phyloP scores from a whole-genome alignment of 768 basidiomycete genomes.

The Trametopsis cervina region DNA sequence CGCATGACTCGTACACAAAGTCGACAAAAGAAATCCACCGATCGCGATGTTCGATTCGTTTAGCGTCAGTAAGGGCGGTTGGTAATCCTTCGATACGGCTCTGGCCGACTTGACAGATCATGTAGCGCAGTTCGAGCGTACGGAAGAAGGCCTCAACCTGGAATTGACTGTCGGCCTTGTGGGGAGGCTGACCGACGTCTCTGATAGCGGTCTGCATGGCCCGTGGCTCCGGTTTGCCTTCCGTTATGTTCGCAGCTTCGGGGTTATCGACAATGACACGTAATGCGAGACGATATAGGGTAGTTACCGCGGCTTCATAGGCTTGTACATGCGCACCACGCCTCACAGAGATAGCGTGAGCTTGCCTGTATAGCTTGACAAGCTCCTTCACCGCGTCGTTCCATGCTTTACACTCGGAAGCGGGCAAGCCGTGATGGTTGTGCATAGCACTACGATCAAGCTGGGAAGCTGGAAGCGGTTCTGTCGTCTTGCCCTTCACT shows the following conservation, averaged over 20 bases:
- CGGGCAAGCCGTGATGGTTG: conserved; percentile 26
- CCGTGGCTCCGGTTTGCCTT: conserved; percentile 31
- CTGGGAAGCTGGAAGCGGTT: not conserved
- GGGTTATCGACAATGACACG: conserved; percentile 26
- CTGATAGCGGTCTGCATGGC: conserved; percentile 46
- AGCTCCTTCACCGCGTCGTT: conserved; percentile 28
- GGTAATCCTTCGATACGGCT: conserved; percentile 32
- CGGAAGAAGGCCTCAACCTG: conserved; percentile 54
- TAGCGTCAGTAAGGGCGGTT: conserved; percentile 11
- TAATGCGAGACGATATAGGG: conserved; percentile 43
- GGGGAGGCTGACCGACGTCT: conserved; percentile 50
- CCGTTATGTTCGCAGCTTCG: conserved; percentile 13
- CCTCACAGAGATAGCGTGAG: conserved; percentile 33
- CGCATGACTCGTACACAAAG: conserved; percentile 30
- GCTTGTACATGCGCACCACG: conserved; percentile 52
- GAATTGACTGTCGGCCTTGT: conserved; percentile 53
- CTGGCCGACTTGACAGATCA: conserved; percentile 38
- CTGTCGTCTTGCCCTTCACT: not conserved
- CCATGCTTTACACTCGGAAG: conserved; percentile 33
- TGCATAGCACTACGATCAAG: conserved; percentile 3
- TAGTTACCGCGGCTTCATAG: conserved; percentile 54
- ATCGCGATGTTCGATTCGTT: conserved; percentile 23
- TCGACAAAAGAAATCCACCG: conserved; percentile 41
- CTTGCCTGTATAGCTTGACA: conserved; percentile 32
- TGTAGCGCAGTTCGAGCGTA: conserved; percentile 46